Base-by-base conservation (phyloP, 805 yeast genomes). In the Pichia rugopelliculosa region DNA sequence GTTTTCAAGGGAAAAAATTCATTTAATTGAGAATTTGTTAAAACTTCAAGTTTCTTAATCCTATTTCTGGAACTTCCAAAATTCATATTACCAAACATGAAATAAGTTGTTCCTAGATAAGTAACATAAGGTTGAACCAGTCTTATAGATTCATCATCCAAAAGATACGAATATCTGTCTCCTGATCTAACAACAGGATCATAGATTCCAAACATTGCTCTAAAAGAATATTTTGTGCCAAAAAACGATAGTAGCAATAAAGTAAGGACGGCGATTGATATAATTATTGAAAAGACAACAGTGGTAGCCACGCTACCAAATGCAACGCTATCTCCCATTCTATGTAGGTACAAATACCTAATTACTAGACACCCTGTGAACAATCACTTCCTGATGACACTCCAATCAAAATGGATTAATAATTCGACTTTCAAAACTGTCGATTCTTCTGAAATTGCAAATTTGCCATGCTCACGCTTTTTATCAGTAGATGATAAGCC, bases 201-300 rank as follows among this genome's bases (percentile, higher is more conserved):
- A 53, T 74, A 77, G 11, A 80, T 64, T 0, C 87, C 87, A 54
- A 71, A 73, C 47, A 68, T 71, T 6, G 83, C 70, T 44, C 86
- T 65, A 4, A 81, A 71, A 54, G 80, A 74, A 59, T 82, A 80
- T 42, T 85, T 65, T 45, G 77, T 57, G 11, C 86, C 77, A 69
- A 82, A 80, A 62, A 79, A 79, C 9, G 79, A 53, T 55, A 82
- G 79, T 24, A 79, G 59, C 0, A 70, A 20, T 6, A 85, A 84
- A 36, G 80, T 79, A 21, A 74, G 57, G 12, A 79, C 74, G 4
- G 86, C 87, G 13, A 80, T 76, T 0, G 82, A 76, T 33, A 82
- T 68, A 0, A 87, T 85, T 12, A 82, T 64, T 61, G 80, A 79
- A 62, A 82, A 82, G 26, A 82, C 64, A 33, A 80, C 79, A 1